These are phyloP conservation scores for Tephrocybe sp. DNA, from an alignment of 768 basidiomycete species.

Conservation along the genomic window DNA sequence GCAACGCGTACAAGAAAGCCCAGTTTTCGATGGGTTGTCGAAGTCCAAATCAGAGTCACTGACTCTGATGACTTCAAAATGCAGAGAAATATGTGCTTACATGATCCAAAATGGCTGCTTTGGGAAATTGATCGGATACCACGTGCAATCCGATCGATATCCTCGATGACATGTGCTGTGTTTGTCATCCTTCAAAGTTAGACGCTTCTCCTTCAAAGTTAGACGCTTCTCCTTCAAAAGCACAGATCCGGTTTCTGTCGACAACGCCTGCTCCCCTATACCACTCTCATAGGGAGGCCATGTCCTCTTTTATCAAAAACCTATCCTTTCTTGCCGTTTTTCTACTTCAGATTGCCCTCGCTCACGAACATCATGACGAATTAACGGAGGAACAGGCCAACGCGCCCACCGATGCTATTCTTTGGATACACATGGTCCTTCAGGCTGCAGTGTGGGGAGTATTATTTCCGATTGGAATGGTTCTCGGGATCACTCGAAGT, in stretches of 20 bases:
- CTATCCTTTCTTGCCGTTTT: constrained; percentile 4
- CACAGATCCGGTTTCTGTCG: neutral
- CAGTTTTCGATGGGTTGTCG: constrained; percentile 7
- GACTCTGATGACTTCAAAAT: constrained; percentile 7
- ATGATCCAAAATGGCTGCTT: constrained; percentile 4
- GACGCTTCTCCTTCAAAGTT: constrained; percentile 3
- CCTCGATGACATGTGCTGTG: constrained; percentile 1
- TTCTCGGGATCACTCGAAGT: constrained; percentile 71
- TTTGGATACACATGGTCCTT: constrained; percentile 81
- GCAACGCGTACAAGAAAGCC: constrained; percentile 3
- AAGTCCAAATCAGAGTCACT: constrained; percentile 9
- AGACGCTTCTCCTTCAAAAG: constrained; percentile 4
- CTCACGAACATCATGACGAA: constrained; percentile 63
- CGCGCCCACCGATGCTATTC: constrained; percentile 70
- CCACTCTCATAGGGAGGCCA: constrained; percentile 1
- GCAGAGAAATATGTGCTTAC: constrained; percentile 8
- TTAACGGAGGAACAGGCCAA: constrained; percentile 60
- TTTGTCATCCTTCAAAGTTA: constrained; percentile 9
- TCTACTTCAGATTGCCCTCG: constrained; percentile 26
- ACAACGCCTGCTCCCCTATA: constrained; percentile 8
- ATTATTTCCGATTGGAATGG: constrained; percentile 83
- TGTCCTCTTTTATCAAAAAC: constrained; percentile 6
- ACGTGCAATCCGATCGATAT: constrained; percentile 3
- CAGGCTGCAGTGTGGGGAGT: constrained; percentile 84
- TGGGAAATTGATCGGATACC: neutral